Percentiles rank a stretch among this genome's conserved stretches.
Evolutionary conservation across 1,284 basidiomycete genomes (phyloP).

Genomic region (Acaromyces ingoldii): DNA sequence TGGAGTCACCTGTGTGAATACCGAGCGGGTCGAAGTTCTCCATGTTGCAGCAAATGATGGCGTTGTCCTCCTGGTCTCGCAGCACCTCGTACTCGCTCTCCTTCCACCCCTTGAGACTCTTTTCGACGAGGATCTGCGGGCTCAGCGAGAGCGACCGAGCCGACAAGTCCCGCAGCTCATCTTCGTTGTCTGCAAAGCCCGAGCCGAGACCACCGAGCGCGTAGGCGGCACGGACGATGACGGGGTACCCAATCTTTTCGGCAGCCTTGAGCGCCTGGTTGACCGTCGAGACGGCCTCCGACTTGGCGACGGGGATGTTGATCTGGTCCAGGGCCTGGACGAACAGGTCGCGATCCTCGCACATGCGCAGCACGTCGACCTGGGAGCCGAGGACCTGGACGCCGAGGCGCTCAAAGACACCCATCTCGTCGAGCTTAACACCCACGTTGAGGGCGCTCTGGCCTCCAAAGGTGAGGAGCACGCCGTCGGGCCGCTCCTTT

Average conservation of each 20-base stretch:
- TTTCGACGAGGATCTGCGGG: constrained; percentile 96
- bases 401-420: constrained; percentile 86
- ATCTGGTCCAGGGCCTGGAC: constrained; percentile 97
- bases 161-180: constrained; percentile 89
- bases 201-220: constrained; percentile 97
- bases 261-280: constrained; percentile 87
- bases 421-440: constrained; percentile 96
- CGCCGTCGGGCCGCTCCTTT: constrained; percentile 95
- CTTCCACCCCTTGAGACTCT: constrained; percentile 99
- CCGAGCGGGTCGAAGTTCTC: constrained; percentile 99
- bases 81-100: constrained; percentile 99
- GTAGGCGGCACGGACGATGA: constrained; percentile 96
- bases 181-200: constrained; percentile 91
- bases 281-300: constrained; percentile 94
- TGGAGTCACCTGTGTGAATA: constrained; percentile 98
- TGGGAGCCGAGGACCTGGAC: constrained; percentile 90
- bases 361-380: constrained; percentile 70
- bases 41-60: constrained; percentile 99
- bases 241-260: constrained; percentile 87
- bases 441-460: constrained; percentile 98
- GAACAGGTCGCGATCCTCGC: constrained; percentile 93
- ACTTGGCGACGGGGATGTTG: constrained; percentile 92
- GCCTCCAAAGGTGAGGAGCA: constrained; percentile 95
- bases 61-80: constrained; percentile 94
- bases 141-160: constrained; percentile 85